phyloP scores from a whole-genome alignment of 2,329 filamentous ascomycete genomes.

The Neofusicoccum sp. region DNA sequence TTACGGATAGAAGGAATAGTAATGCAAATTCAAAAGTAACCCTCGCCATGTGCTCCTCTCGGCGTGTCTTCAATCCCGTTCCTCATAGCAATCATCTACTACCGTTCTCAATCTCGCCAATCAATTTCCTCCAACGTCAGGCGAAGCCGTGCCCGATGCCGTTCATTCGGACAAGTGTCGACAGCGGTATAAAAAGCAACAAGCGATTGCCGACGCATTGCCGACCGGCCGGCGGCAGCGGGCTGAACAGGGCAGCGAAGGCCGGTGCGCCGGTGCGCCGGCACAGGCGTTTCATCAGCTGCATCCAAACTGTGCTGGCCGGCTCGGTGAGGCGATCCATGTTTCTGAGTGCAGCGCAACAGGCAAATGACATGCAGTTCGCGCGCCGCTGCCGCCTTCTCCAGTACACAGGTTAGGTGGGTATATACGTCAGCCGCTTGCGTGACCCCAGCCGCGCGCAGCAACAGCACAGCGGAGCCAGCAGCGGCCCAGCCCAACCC shows the following conservation, averaged over 20 bases:
- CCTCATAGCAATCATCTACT: background rate
- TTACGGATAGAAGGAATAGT: background rate
- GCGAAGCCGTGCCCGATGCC: background rate
- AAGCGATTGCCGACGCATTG: background rate
- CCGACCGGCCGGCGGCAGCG: background rate
- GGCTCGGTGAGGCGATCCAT: slow-evolving; percentile 1
- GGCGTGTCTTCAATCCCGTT: background rate
- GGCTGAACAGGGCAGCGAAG: background rate
- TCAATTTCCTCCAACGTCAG: background rate
- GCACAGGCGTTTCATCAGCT: background rate
- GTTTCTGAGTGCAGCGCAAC: background rate
- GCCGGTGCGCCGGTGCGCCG: background rate
- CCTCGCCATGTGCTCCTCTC: too few relatives aligned
- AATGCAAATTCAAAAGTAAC: background rate
- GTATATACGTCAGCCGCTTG: too few relatives aligned
- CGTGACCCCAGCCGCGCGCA: too few relatives aligned
- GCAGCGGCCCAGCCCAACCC: too few relatives aligned
- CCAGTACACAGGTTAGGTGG: too few relatives aligned
- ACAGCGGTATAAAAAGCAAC: background rate
- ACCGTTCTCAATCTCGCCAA: background rate
- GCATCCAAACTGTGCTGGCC: background rate
- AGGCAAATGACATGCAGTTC: background rate
- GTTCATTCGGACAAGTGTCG: background rate
- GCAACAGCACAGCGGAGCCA: too few relatives aligned
- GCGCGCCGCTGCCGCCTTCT: too few relatives aligned